Conservation (phyloP, 2,329 filamentous ascomycete species). For the Fusarium sp. region DNA sequence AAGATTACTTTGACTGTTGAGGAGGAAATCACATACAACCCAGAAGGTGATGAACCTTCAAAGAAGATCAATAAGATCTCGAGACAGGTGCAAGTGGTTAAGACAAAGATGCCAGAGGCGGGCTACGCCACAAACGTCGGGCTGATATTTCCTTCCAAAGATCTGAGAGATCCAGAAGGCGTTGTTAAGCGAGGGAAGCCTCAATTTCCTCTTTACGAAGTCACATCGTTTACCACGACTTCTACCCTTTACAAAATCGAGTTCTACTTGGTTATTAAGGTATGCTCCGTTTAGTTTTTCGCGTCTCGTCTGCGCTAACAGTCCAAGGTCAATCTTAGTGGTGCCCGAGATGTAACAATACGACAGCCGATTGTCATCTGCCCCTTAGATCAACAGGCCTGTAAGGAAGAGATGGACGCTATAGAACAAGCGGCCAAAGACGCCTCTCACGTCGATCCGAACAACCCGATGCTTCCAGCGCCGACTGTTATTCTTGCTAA, state of each 20-base stretch:
- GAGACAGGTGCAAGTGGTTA: constrained; percentile 84
- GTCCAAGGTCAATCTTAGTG: constrained; percentile 83
- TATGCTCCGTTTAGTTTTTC: constrained; percentile 53
- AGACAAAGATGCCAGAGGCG: constrained; percentile 86
- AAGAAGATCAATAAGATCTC: constrained; percentile 89
- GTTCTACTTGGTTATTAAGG: constrained; percentile 95
- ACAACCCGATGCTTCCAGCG: constrained; percentile 92
- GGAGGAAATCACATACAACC: constrained; percentile 98
- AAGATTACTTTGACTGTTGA: constrained; percentile 95
- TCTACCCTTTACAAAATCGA: constrained; percentile 98
- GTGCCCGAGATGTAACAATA: constrained; percentile 87
- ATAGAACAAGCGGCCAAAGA: constrained; percentile 97
- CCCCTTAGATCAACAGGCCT: constrained; percentile 92
- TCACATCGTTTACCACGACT: constrained; percentile 92
- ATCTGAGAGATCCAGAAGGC: constrained; percentile 86
- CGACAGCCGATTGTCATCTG: constrained; percentile 96
- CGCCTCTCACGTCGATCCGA: constrained; percentile 85
- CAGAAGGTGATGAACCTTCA: constrained; percentile 93
- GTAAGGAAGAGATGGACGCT: constrained; percentile 98
- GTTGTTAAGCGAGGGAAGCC: constrained; percentile 86
- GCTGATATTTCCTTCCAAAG: constrained; percentile 89
- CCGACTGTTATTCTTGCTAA: constrained; percentile 82
- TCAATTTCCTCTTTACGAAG: constrained; percentile 88
- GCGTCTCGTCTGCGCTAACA: constrained; percentile 38
- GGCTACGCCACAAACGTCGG: constrained; percentile 95